Evolutionary conservation across 2,329 filamentous ascomycete genomes (phyloP).

Genomic region (Cryphonectria carpinicola): DNA sequence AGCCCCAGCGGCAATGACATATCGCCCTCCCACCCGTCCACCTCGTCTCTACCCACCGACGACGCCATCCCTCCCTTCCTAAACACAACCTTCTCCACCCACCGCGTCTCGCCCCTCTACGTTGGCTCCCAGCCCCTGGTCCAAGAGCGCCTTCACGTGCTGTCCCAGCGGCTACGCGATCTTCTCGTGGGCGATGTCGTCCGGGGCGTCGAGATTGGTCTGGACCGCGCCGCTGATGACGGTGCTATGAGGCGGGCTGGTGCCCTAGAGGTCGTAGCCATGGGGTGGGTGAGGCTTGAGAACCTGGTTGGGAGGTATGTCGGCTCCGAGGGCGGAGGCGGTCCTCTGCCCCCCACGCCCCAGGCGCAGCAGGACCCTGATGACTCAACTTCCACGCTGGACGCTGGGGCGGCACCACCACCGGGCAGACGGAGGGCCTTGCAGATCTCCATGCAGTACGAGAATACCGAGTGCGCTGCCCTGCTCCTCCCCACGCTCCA

Average conservation of each 20-base stretch:
- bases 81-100: constrained; percentile 62
- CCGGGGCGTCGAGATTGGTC: constrained; percentile 60
- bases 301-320: constrained; percentile 35
- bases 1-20: background rate
- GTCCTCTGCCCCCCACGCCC: constrained; percentile 1
- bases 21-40: constrained; percentile 20
- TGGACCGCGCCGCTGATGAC: constrained; percentile 46
- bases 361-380: constrained; percentile 17
- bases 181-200: constrained; percentile 61
- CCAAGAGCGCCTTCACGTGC: constrained; percentile 42
- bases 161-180: constrained; percentile 57
- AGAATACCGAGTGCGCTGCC: constrained; percentile 55
- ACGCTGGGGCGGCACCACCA: constrained; percentile 18
- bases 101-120: constrained; percentile 59
- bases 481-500: constrained; percentile 50
- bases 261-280: constrained; percentile 50
- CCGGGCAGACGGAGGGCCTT: constrained; percentile 41
- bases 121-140: constrained; percentile 47
- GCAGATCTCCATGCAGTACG: constrained; percentile 55
- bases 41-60: constrained; percentile 22
- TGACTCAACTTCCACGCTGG: constrained; percentile 21
- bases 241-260: constrained; percentile 45
- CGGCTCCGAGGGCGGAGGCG: constrained; percentile 33
- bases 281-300: constrained; percentile 49
- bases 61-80: constrained; percentile 49